Base-by-base conservation (phyloP, 2,329 filamentous ascomycete species). In the Cercospora sojina region DNA sequence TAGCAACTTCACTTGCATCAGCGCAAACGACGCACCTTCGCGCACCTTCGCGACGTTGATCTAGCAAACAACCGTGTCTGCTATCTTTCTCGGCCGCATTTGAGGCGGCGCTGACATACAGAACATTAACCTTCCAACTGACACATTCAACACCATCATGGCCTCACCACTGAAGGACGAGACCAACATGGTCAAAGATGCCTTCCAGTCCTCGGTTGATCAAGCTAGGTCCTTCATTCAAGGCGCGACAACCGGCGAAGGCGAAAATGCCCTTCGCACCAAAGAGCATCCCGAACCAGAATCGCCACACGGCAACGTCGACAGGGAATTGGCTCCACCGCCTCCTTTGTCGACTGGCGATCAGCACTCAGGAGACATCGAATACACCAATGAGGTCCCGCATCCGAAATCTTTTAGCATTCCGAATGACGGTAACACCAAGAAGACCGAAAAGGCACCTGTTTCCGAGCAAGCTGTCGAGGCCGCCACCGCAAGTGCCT, bases 51-150 rank as follows among this genome's bases (percentile, higher is more conserved):
- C 59, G 41, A 20, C 53, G 5, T 59, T 59, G 56, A 35, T 64
- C 29, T 47, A 41, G 55, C 62, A 64, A 38, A 59, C 62, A 64
- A 31, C 7, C 27, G 12, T 20, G 47, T 59, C 35, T 64, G 56
- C 56, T 38, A 16, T 3, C 25, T 43, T 47, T 16, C 25, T 64
- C 41, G 31, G 23, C 62, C 62, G 57, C 55, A 27, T 59, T 32
- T n/a, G 55, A 49, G 18, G 56, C 57, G 56, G 62, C 41, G 51
- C 62, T 64, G 18, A 64, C 55, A 29, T 8, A 49, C 29, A 59
- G 62, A 53, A 51, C 32, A 29, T 35, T 59, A 59, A 64, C 62
- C 27, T 49, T 18, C n/a, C 13, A 20, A 32, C 62, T 59, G 38
- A 62, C n/a, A 20, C 43, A 43, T 8, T 18, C 13, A 6, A 5